Percentiles rank a stretch among this genome's conserved stretches.
Conservation (phyloP, 169 alveolate genomes). For the Cryptosporidium muris region DNA sequence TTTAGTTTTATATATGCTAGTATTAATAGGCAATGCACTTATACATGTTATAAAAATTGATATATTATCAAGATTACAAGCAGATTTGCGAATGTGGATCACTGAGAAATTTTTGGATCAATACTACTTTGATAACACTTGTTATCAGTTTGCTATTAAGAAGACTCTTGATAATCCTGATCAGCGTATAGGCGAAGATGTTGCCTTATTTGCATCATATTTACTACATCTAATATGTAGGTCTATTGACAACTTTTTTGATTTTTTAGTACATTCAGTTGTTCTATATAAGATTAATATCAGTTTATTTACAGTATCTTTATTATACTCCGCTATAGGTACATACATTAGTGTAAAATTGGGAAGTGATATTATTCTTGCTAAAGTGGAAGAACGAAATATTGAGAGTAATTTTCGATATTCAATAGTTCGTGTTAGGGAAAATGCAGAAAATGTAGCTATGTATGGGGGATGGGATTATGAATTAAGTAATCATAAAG, state of each 20-base stretch:
- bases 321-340: conserved; percentile 47
- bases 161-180: conserved; percentile 70
- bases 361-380: conserved; percentile 27
- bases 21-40: conserved; percentile 11
- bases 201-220: conserved; percentile 39
- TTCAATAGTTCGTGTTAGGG: conserved; percentile 69
- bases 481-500: conserved; percentile 21
- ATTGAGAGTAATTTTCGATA: conserved; percentile 71
- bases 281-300: conserved; percentile 25
- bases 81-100: conserved; percentile 70
- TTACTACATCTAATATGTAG: conserved; percentile 40
- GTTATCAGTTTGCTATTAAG: conserved; percentile 37
- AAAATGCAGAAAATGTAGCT: conserved; percentile 73
- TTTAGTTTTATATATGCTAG: conserved; percentile 13
- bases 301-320: conserved; percentile 46
- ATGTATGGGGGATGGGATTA: conserved; percentile 69
- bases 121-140: conserved; percentile 39
- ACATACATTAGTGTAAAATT: conserved; percentile 47
- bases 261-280: conserved; percentile 46
- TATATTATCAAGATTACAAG: conserved; percentile 27
- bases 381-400: conserved; percentile 36
- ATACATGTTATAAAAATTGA: conserved; percentile 48
- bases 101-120: conserved; percentile 56
- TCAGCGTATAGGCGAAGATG: conserved; percentile 72
- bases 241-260: conserved; percentile 58